Percentiles rank a stretch among this genome's conserved stretches.
Conservation (phyloP, 768 basidiomycete genomes). For the Hericium coralloides region DNA sequence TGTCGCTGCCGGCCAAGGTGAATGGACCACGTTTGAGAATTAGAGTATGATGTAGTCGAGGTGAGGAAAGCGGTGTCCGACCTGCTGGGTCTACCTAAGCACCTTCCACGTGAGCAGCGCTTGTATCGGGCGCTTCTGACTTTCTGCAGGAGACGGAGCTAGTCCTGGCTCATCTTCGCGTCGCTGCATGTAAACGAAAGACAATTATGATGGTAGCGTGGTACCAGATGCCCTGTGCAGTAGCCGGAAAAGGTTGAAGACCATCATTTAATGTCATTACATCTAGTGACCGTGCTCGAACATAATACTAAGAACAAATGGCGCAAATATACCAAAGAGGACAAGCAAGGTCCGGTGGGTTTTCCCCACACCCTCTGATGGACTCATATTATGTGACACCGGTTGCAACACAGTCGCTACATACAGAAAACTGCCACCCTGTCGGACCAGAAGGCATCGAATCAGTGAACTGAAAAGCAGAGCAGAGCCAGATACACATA, state of each 20-base stretch:
- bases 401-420: slow-evolving; percentile 89
- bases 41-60: not conserved
- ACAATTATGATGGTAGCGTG: not conserved
- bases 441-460: not conserved
- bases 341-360: slow-evolving; percentile 9
- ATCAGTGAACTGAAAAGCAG: not conserved
- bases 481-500: slow-evolving; percentile 21
- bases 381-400: slow-evolving; percentile 31
- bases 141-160: too few species aligned
- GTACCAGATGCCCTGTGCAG: not conserved
- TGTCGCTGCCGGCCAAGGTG: not conserved
- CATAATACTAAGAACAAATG: slow-evolving; percentile 7
- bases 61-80: not conserved
- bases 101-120: too few species aligned
- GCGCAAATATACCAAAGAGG: slow-evolving; percentile 9
- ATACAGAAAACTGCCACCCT: slow-evolving; percentile 94
- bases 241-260: too few species aligned
- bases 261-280: too few species aligned
- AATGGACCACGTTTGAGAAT: not conserved
- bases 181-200: not conserved
- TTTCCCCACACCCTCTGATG: slow-evolving; percentile 4
- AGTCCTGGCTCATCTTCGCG: not conserved
- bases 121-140: too few species aligned
- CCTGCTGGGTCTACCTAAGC: not conserved
- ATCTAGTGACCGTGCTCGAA: slow-evolving; percentile 8